These are phyloP conservation scores for Trichoderma cornu-damae DNA, from an alignment of 2,329 filamentous ascomycete genomes.

Conservation along the genomic window DNA sequence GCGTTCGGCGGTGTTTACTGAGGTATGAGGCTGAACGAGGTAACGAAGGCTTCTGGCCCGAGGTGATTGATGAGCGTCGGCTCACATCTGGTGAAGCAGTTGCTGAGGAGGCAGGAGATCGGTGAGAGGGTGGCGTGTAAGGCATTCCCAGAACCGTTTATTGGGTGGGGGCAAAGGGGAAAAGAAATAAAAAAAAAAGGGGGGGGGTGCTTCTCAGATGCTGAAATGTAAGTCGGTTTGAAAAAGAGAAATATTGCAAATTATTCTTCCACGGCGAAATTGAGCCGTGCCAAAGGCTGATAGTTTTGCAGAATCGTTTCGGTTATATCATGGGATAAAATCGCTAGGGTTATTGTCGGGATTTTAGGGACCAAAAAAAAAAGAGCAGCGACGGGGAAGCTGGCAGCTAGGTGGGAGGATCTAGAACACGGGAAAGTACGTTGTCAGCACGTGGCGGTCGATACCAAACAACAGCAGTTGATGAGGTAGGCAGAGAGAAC, in stretches of 20 bases:
- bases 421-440: constrained; percentile 14
- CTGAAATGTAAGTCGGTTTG: neutral
- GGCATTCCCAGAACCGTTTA: constrained; percentile 57
- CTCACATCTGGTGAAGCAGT: constrained; percentile 52
- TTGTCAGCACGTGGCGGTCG: constrained; percentile 14
- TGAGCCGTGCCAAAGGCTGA: neutral
- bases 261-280: constrained; percentile 1
- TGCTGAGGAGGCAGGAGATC: constrained; percentile 57
- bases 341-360: constrained; percentile 1
- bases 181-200: neutral
- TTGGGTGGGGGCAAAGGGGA: neutral
- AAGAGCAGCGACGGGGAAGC: constrained; percentile 10
- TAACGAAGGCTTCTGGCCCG: constrained; percentile 46
- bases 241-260: neutral
- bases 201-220: neutral
- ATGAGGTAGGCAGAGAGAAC: neutral
- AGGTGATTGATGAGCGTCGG: constrained; percentile 54
- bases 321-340: constrained; percentile 15
- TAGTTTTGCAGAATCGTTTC: neutral
- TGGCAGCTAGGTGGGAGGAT: constrained; percentile 11
- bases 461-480: neutral
- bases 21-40: constrained; percentile 63
- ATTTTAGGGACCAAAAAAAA: neutral
- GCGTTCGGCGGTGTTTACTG: constrained; percentile 56
- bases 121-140: constrained; percentile 75